These are phyloP conservation scores for Sarocladium kiliense DNA, from an alignment of 2,329 filamentous ascomycete genomes.

Conservation along the genomic window DNA sequence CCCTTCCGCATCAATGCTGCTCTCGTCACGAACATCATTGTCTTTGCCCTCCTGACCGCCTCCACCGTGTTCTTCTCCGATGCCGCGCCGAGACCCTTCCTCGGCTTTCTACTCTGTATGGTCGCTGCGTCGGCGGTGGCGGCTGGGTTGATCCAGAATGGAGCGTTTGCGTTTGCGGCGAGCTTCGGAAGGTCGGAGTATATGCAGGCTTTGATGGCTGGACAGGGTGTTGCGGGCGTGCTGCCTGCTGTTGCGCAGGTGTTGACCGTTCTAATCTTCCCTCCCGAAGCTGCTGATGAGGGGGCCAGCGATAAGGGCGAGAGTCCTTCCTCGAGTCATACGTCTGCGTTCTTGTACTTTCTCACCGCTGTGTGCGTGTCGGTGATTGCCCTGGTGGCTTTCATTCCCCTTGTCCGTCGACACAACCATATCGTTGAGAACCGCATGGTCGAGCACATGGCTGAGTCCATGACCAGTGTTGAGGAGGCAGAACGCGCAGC, in stretches of 20 bases:
- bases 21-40: constrained; percentile 68
- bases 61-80: constrained; percentile 68
- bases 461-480: constrained; percentile 43
- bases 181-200: constrained; percentile 84
- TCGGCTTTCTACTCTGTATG: constrained; percentile 76
- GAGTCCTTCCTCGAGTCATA: constrained; percentile 2
- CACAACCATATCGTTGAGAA: constrained; percentile 48
- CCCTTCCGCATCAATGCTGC: constrained; percentile 77
- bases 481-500: constrained; percentile 47
- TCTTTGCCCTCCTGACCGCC: constrained; percentile 73
- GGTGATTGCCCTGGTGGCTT: constrained; percentile 61
- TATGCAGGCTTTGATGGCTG: constrained; percentile 93
- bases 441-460: constrained; percentile 42
- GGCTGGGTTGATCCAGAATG: constrained; percentile 86
- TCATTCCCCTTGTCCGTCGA: constrained; percentile 65
- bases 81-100: constrained; percentile 61
- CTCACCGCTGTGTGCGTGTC: constrained; percentile 79
- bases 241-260: constrained; percentile 86
- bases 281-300: constrained; percentile 25
- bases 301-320: constrained; percentile 19
- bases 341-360: constrained; percentile 86
- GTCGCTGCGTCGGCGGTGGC: constrained; percentile 76
- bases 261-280: constrained; percentile 63
- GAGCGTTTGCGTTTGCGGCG: constrained; percentile 84
- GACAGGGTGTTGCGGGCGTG: constrained; percentile 88